phyloP scores from a whole-genome alignment of 2,329 filamentous ascomycete species.

The Cordyceps pruinosa region DNA sequence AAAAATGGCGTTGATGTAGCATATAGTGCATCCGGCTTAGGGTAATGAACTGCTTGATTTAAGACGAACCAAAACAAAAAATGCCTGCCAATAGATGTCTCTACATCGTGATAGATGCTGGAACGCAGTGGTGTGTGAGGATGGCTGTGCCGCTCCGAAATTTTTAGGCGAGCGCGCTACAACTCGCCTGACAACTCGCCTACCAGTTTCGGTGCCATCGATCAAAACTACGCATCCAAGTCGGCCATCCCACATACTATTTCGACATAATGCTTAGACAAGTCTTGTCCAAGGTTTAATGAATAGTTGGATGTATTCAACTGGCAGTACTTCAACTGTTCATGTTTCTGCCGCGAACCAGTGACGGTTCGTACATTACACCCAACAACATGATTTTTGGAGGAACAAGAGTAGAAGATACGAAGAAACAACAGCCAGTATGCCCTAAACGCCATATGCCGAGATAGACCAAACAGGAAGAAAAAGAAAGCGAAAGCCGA shows the following conservation, averaged over 20 bases:
- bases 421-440: slow-evolving; percentile 7
- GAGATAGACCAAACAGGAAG: background rate
- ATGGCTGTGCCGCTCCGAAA: too few relatives aligned
- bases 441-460: slow-evolving; percentile 13
- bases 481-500: background rate
- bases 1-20: slow-evolving; percentile 38
- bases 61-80: slow-evolving; percentile 16
- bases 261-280: too few relatives aligned
- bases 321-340: background rate
- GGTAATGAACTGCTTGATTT: slow-evolving; percentile 32
- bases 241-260: too few relatives aligned
- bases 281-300: too few relatives aligned
- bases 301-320: background rate
- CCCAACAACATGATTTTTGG: background rate
- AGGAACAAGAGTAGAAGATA: slow-evolving; percentile 3
- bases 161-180: too few relatives aligned
- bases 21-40: slow-evolving; percentile 35
- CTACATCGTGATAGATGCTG: background rate
- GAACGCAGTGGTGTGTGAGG: too few relatives aligned
- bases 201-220: too few relatives aligned
- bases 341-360: background rate
- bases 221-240: too few relatives aligned
- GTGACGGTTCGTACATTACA: background rate
- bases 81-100: slow-evolving; percentile 16
- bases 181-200: too few relatives aligned